Evolutionary conservation across 1,139 yeast genomes (phyloP), one percentile per base, ranked within the genome.

Genomic region (Waltiozyma sp.): DNA sequence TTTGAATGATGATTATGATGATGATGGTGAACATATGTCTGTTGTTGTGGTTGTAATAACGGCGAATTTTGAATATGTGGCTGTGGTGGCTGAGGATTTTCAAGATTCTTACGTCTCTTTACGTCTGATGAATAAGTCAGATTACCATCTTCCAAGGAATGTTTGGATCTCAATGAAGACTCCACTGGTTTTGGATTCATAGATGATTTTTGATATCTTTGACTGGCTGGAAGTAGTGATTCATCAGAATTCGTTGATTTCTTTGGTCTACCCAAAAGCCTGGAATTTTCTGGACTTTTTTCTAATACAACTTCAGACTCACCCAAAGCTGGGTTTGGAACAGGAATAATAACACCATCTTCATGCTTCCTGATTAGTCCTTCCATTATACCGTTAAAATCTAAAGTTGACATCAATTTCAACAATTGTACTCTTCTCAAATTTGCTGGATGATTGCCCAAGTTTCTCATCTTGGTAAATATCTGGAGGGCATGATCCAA

Each of bases 391-490:
- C 80, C 81, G 59, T 78, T 77, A 57, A 81, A 80, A 57, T 84
- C 88, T 41, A 83, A 63, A 11, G 82, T 75, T 36, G 75, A 66
- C 50, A 82, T 72, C 43, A 84, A 64, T 47, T 79, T 80, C 45
- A 84, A 63, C 36, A 84, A 61, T 55, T 84, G 94, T 0, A 84
- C 85, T 48, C 87, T 65, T 55, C 93, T 69, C 24, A 80, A 63
- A 9, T 84, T 84, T 1, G 89, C 89, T 0, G 91, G 89, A 55
- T 80, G 80, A 54, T 82, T 83, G 0, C 94, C 91, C 44, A 82
- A 64, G 45, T 74, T 72, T 53, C 82, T 76, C 91, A 85, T 84
- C 52, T 73, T 77, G 10, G 86, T 78, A 53, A 85, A 80, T 4
- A 84, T 73, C 4, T 64, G 67, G 37, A 85, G 63, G 0, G 94